These are phyloP conservation scores for Grammothele lineata DNA, from an alignment of 768 basidiomycete species.

Conservation along the genomic window DNA sequence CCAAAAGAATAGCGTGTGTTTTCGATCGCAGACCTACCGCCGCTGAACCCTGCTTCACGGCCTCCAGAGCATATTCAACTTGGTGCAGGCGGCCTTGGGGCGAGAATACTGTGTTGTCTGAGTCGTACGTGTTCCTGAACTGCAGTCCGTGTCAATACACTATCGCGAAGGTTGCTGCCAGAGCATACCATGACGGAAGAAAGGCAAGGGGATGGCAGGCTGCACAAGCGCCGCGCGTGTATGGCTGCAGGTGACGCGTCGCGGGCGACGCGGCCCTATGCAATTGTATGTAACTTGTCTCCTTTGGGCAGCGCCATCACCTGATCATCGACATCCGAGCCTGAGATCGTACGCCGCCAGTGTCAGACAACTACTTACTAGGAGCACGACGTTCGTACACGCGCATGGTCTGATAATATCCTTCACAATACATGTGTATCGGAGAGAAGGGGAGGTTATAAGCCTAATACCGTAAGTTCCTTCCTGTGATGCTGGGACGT, in stretches of 20 bases:
- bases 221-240: conserved; percentile 3
- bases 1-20: conserved; percentile 89
- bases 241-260: conserved; percentile 19
- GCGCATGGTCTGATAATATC: no score
- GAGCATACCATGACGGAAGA: conserved; percentile 13
- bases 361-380: no score
- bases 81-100: conserved; percentile 97
- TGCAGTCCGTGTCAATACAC: conserved; percentile 26
- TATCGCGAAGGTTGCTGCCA: background rate
- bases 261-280: conserved; percentile 22
- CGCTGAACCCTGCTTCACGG: conserved; percentile 99
- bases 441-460: no score
- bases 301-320: no score
- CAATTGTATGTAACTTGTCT: no score
- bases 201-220: conserved; percentile 2
- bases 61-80: conserved; percentile 98
- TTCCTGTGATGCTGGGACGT: no score
- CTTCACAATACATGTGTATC: no score
- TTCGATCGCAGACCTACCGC: conserved; percentile 94
- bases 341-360: no score
- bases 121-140: conserved; percentile 98
- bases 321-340: no score
- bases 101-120: conserved; percentile 96
- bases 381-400: no score
- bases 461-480: no score